phyloP scores from a whole-genome alignment of 257 asterid species.

The Lycium ferocissimum region DNA sequence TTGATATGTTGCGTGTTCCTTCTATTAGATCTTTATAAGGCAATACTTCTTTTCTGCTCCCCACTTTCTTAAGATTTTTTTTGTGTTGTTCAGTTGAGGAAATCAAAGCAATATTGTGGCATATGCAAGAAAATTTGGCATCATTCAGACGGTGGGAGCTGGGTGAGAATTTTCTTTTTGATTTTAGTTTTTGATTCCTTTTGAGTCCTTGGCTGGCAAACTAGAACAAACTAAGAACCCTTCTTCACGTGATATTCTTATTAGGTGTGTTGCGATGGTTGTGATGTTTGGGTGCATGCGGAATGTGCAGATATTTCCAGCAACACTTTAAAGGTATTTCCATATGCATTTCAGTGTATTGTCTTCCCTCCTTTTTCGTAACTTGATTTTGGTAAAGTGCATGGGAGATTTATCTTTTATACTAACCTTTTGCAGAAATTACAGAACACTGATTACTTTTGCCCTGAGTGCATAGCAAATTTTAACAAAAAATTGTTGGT shows the following conservation, averaged over 20 bases:
- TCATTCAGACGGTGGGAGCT: conserved; percentile 93
- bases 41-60: not conserved
- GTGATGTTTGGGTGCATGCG: conserved; percentile 97
- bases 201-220: conserved; percentile 3
- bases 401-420: conserved; percentile 37
- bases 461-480: conserved; percentile 83
- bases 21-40: conserved; percentile 4
- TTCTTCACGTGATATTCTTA: not conserved
- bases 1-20: conserved; percentile 22
- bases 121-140: conserved; percentile 92
- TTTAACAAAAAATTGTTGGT: conserved; percentile 45
- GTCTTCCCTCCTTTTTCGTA: conserved; percentile 4
- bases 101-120: conserved; percentile 87
- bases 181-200: conserved; percentile 33
- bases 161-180: conserved; percentile 65
- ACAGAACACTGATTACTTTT: conserved; percentile 61
- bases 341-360: not conserved
- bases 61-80: conserved; percentile 31
- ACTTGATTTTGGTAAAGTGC: conserved; percentile 33
- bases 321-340: conserved; percentile 66
- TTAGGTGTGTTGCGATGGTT: conserved; percentile 91
- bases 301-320: conserved; percentile 79
- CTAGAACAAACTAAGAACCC: not conserved
- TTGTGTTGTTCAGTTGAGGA: conserved; percentile 61
- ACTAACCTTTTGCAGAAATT: conserved; percentile 58